Conservation (phyloP, 2,329 filamentous ascomycete species). For the Microcyclospora tardicrescens region DNA sequence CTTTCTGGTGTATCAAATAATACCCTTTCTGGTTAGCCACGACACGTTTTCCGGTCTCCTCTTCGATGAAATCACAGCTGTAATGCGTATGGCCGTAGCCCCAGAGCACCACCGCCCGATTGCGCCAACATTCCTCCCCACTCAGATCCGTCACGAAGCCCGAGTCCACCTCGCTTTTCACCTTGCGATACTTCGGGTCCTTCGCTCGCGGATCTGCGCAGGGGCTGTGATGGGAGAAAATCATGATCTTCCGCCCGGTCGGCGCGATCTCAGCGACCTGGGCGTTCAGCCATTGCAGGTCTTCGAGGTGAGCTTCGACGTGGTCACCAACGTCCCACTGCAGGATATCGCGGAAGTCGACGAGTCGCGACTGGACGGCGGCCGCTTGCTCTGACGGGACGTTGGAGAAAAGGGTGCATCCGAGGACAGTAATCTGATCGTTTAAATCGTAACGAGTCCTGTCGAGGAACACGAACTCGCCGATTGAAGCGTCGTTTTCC, state of each 20-base stretch:
- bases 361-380: not conserved
- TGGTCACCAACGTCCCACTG: constrained; percentile 29
- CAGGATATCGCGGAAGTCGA: constrained; percentile 7
- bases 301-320: constrained; percentile 24
- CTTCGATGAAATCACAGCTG: too few species aligned
- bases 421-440: constrained; percentile 19
- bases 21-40: too few species aligned
- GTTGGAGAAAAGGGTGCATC: constrained; percentile 14
- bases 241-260: constrained; percentile 18
- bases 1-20: too few species aligned
- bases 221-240: constrained; percentile 34
- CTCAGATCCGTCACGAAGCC: not conserved
- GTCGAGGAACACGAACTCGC: constrained; percentile 16
- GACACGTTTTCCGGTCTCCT: too few species aligned
- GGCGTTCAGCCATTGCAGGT: constrained; percentile 32
- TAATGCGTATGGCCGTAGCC: not conserved
- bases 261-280: constrained; percentile 5
- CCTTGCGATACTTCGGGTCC: constrained; percentile 22
- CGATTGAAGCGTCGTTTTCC: too few species aligned
- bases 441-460: constrained; percentile 14
- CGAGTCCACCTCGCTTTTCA: not conserved
- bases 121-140: not conserved
- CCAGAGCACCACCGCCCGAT: not conserved
- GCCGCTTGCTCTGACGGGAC: not conserved
- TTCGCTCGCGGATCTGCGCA: constrained; percentile 20